Evolutionary conservation across 305 asterid genomes (phyloP).

Genomic region (Fraxinus sp.): DNA sequence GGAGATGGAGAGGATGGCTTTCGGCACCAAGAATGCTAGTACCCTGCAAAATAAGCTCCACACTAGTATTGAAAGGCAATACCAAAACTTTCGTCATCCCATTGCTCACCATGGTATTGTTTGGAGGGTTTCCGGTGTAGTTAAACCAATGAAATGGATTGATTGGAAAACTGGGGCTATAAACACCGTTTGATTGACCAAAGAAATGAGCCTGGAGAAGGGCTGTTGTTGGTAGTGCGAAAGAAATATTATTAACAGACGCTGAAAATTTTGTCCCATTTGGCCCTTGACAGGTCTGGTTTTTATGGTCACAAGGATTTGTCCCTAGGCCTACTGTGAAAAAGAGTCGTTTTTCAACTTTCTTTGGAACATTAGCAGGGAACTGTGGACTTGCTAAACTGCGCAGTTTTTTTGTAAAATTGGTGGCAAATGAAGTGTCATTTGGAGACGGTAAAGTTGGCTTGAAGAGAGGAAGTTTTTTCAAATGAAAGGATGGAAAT

Average conservation of each 20-base stretch:
- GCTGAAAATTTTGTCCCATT: slow-evolving; percentile 49
- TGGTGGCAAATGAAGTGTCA: not conserved
- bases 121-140: not conserved
- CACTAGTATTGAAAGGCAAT: not conserved
- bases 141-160: slow-evolving; percentile 40
- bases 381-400: not conserved
- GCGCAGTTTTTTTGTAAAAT: not conserved
- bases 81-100: not conserved
- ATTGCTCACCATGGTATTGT: not conserved
- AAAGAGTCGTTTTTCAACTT: not conserved
- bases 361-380: not conserved
- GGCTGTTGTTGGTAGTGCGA: slow-evolving; percentile 39
- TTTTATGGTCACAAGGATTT: slow-evolving; percentile 32
- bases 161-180: slow-evolving; percentile 40
- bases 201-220: slow-evolving; percentile 49
- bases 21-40: not conserved
- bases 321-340: slow-evolving; percentile 27
- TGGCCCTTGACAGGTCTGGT: slow-evolving; percentile 50
- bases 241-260: slow-evolving; percentile 43
- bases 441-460: not conserved
- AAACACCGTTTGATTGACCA: slow-evolving; percentile 38
- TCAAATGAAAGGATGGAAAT: not conserved
- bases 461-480: not conserved
- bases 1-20: not conserved
- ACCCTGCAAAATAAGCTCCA: not conserved